Evolutionary conservation across 176 grass and related monocot species (phyloP).

Genomic region (Ensete glaucum): DNA sequence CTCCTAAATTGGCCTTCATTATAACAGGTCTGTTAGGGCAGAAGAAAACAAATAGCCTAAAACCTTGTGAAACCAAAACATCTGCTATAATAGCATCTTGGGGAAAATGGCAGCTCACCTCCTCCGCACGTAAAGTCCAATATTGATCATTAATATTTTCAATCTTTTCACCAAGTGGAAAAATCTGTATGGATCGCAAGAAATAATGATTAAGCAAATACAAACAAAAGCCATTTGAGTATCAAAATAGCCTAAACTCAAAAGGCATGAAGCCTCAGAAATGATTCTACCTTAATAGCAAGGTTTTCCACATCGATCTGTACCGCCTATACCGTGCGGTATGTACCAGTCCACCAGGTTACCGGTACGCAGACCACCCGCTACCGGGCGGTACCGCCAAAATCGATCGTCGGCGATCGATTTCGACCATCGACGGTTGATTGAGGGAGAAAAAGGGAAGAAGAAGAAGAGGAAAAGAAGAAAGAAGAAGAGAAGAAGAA

Average conservation of each 20-base stretch:
- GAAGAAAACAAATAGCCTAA: background rate
- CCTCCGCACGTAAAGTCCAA: conserved; percentile 42
- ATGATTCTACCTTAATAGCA: background rate
- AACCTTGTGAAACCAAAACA: background rate
- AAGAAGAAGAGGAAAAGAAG: too few species aligned
- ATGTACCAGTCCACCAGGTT: too few species aligned
- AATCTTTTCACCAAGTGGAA: conserved; percentile 35
- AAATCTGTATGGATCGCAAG: conserved; percentile 33
- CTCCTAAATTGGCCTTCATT: background rate
- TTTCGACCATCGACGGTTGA: too few species aligned
- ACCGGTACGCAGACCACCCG: too few species aligned
- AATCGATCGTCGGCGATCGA: too few species aligned
- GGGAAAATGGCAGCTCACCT: conserved; percentile 21
- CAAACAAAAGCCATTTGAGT: background rate
- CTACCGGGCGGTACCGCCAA: too few species aligned
- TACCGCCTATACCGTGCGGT: too few species aligned
- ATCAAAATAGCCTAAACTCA: background rate
- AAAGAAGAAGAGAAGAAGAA: too few species aligned
- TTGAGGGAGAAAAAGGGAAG: too few species aligned
- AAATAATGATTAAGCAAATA: conserved; percentile 1
- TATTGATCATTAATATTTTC: conserved; percentile 36
- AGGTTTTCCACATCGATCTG: too few species aligned
- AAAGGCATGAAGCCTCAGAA: background rate
- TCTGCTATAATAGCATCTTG: conserved; percentile 3
- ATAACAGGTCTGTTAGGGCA: background rate